phyloP scores from a whole-genome alignment of 2,329 filamentous ascomycete genomes.

The Pseudocercospora crystallina region DNA sequence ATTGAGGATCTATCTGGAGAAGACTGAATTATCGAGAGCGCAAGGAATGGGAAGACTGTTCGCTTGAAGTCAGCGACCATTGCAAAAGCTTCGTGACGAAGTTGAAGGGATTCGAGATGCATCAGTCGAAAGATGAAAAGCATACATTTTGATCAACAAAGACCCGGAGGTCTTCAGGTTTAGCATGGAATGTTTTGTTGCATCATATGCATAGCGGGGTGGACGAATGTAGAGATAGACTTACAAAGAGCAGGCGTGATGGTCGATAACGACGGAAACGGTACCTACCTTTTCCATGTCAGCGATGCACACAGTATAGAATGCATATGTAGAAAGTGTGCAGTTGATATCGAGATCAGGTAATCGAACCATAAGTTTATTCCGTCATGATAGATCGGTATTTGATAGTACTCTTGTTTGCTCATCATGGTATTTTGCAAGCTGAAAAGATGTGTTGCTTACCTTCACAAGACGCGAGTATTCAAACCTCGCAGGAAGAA shows the following conservation, averaged over 20 bases:
- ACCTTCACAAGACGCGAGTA: conserved; percentile 2
- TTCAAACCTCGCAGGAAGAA: too few species aligned
- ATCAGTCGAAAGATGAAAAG: conserved; percentile 87
- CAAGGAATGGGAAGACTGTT: not conserved
- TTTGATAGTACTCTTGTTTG: conserved; percentile 52
- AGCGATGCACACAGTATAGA: conserved; percentile 10
- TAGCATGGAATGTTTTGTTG: conserved; percentile 72
- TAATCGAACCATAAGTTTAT: conserved; percentile 49
- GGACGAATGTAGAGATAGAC: conserved; percentile 24
- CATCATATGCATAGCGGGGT: conserved; percentile 57
- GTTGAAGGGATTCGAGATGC: too few species aligned
- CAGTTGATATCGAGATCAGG: conserved; percentile 35
- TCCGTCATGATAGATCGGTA: conserved; percentile 48
- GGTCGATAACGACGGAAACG: conserved; percentile 25
- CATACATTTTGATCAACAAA: conserved; percentile 67
- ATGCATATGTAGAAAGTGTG: not conserved
- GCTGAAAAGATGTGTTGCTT: not conserved
- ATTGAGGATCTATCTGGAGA: not conserved
- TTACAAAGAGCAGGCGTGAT: conserved; percentile 18
- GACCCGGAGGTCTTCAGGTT: conserved; percentile 62
- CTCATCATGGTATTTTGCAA: conserved; percentile 41
- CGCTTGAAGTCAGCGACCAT: not conserved
- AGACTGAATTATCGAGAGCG: not conserved
- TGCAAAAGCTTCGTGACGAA: too few species aligned
- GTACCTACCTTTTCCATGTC: conserved; percentile 27